Evolutionary conservation across 768 basidiomycete genomes (phyloP).

Genomic region (Rhodotorula taiwanensis): DNA sequence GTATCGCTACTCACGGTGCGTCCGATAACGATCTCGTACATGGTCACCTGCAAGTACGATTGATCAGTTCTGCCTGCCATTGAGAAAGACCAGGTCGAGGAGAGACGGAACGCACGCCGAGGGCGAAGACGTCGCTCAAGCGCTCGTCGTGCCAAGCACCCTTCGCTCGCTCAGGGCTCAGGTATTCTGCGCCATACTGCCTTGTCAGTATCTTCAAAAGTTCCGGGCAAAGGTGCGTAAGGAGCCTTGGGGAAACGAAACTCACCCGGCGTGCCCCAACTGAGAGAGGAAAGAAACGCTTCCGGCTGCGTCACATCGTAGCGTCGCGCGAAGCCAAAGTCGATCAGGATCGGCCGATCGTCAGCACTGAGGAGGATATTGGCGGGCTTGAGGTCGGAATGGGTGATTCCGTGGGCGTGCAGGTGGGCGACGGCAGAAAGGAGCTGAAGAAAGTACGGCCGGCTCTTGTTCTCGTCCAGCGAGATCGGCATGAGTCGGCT

Average conservation of each 20-base stretch:
- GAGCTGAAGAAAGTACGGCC: slow-evolving; percentile 72
- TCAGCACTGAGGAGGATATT: slow-evolving; percentile 79
- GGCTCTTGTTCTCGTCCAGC: slow-evolving; percentile 69
- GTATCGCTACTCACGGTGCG: slow-evolving; percentile 53
- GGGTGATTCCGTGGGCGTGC: slow-evolving; percentile 52
- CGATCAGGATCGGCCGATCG: slow-evolving; percentile 70
- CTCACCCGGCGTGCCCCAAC: slow-evolving; percentile 61
- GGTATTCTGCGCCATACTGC: slow-evolving; percentile 55
- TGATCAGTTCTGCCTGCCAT: not conserved
- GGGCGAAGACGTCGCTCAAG: slow-evolving; percentile 59
- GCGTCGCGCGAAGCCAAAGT: slow-evolving; percentile 92
- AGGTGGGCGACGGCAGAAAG: slow-evolving; percentile 77
- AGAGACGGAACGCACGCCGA: slow-evolving; percentile 43
- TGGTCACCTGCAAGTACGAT: slow-evolving; percentile 49
- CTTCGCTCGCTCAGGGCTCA: slow-evolving; percentile 82
- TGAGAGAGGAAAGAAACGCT: slow-evolving; percentile 25
- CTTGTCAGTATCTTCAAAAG: not conserved
- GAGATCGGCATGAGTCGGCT: slow-evolving; percentile 82
- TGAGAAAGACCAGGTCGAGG: too few species aligned
- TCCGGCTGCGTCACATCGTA: slow-evolving; percentile 48
- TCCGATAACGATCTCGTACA: slow-evolving; percentile 89
- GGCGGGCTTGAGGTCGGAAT: slow-evolving; percentile 81
- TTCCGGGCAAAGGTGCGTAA: slow-evolving; percentile 45
- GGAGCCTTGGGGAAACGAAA: too few species aligned
- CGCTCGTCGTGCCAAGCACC: slow-evolving; percentile 88